Conservation (phyloP, 2,329 filamentous ascomycete genomes). For the Byssoonygena ceratinophila region DNA sequence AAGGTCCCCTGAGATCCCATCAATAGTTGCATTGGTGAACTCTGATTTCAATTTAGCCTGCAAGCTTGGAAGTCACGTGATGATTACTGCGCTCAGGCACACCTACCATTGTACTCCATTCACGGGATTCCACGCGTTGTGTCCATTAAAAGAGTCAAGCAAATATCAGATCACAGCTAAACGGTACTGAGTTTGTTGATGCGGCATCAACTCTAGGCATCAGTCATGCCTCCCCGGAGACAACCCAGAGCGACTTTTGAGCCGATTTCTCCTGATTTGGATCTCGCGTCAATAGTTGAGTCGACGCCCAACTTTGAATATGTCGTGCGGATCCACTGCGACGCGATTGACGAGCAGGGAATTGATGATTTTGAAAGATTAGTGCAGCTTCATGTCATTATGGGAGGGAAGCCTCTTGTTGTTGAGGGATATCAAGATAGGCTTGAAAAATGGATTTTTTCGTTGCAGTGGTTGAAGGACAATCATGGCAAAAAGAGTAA, state of each 20-base stretch:
- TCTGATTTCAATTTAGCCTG: no score
- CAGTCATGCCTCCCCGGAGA: slow-evolving; percentile 1
- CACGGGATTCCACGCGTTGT: no score
- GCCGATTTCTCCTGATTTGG: slow-evolving; percentile 75
- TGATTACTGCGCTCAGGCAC: no score
- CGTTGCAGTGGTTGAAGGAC: slow-evolving; percentile 64
- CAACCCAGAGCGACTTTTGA: slow-evolving; percentile 76
- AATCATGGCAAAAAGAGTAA: slow-evolving; percentile 68
- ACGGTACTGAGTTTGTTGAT: not conserved
- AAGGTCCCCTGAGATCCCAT: no score
- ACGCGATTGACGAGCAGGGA: slow-evolving; percentile 67
- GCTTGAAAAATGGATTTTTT: slow-evolving; percentile 69
- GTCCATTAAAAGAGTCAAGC: not conserved
- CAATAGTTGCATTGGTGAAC: no score
- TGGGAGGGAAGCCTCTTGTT: slow-evolving; percentile 76
- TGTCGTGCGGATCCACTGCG: slow-evolving; percentile 66
- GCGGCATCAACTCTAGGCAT: not conserved
- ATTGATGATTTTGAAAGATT: slow-evolving; percentile 75
- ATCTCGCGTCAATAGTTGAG: slow-evolving; percentile 65
- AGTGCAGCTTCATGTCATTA: slow-evolving; percentile 69
- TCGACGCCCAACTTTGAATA: slow-evolving; percentile 75
- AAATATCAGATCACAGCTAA: not conserved
- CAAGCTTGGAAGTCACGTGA: no score
- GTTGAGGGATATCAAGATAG: slow-evolving; percentile 76
- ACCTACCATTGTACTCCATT: no score